Conservation (phyloP, 352 stramenopile species). For the Phytophthora sp. region DNA sequence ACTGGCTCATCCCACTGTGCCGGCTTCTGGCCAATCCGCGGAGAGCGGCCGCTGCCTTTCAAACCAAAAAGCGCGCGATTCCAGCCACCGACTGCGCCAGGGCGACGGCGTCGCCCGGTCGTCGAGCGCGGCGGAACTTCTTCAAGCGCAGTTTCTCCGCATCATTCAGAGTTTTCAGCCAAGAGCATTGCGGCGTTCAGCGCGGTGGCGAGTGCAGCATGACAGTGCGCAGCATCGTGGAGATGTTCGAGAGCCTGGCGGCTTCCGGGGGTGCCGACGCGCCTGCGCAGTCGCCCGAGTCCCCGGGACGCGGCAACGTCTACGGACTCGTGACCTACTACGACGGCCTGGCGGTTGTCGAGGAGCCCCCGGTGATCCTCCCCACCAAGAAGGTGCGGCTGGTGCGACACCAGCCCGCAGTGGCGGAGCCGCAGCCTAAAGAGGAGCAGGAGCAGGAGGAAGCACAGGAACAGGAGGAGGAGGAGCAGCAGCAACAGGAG, state of each 20-base stretch:
- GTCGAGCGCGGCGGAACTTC: slow-evolving; percentile 24
- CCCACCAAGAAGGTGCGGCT: slow-evolving; percentile 22
- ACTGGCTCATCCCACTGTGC: slow-evolving; percentile 20
- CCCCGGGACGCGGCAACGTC: slow-evolving; percentile 23
- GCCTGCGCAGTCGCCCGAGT: slow-evolving; percentile 10
- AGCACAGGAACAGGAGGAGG: not conserved
- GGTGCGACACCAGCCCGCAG: not conserved
- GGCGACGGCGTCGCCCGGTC: slow-evolving; percentile 10
- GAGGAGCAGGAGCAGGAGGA: not conserved
- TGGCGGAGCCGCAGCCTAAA: slow-evolving; percentile 4
- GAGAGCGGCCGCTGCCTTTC: slow-evolving; percentile 5
- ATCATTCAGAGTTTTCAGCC: slow-evolving; percentile 24
- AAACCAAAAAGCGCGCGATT: slow-evolving; percentile 28
- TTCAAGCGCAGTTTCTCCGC: slow-evolving; percentile 28
- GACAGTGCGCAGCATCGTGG: slow-evolving; percentile 41
- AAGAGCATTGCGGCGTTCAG: slow-evolving; percentile 5
- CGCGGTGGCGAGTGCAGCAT: slow-evolving; percentile 20
- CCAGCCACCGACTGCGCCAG: slow-evolving; percentile 25
- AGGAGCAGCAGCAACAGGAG: slow-evolving; percentile 2
- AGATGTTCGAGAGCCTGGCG: slow-evolving; percentile 42
- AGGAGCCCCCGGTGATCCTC: slow-evolving; percentile 18
- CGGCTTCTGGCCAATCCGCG: slow-evolving; percentile 23
- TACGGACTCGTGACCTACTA: slow-evolving; percentile 38
- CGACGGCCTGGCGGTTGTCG: slow-evolving; percentile 24
- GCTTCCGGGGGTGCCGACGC: slow-evolving; percentile 3